Base-by-base conservation (phyloP, 164 flowering plant genomes). In the Berberis vulgaris region DNA sequence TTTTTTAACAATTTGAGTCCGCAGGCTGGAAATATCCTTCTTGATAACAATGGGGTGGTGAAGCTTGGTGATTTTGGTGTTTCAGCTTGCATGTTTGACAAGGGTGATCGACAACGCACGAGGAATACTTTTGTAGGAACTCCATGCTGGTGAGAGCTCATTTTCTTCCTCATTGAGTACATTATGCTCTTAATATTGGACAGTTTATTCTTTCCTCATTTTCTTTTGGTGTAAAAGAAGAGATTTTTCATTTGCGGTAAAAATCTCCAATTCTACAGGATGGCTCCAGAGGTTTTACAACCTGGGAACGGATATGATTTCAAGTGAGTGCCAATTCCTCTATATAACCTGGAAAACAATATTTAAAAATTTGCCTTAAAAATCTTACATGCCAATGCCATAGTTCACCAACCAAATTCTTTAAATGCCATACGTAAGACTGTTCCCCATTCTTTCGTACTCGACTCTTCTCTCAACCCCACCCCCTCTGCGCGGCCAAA, bases 241-340 rank as follows among this genome's bases (percentile, higher is more conserved):
- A 2, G 43, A 4, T 11, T 45, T 49, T 67, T 13, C 26, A 41
- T n/a, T 61, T 60, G 54, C 39, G 26, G 26, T 26, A 26, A 26
- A 26, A 26, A 26, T 47, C 66, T 5, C 57, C 49, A 68, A 41
- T 59, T 71, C 65, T 67, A 43, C 73, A 95, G 99, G 99, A 95
- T 95, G 98, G 99, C 99, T 58, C 99, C 99, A 41, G 99, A 95
- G 80, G 97, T 95, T 10, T 76, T 95, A 80, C 99, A 95, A 75
- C 96, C 98, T 6, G 95, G 93, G 66, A 81, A 85, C 62, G 99
- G 99, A 72, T 91, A 95, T 76, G 88, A 91, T 75, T 89, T 85
- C 78, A 95, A 91, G 99, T 95, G 71, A 83, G 97, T 79, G 45
- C 63, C 67, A 47, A 50, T 66, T 52, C 43, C 44, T 41, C 56